phyloP scores from a whole-genome alignment of 305 asterid species.

The Fraxinus floribunda region DNA sequence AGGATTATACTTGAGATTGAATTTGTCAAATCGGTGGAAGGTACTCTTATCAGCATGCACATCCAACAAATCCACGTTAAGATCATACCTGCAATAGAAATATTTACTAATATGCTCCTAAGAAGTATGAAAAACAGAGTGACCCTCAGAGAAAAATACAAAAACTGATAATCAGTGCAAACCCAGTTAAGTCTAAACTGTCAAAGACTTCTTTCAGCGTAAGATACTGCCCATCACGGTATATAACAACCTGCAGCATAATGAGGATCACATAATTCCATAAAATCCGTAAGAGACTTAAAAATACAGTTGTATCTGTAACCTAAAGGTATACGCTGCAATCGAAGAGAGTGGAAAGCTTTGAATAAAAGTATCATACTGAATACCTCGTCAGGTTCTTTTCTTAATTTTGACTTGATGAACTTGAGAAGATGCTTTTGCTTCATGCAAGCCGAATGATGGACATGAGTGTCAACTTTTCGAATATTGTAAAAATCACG shows the following conservation, averaged over 20 bases:
- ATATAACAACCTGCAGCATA: conserved; percentile 75
- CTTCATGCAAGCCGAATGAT: conserved; percentile 97
- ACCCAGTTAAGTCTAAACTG: conserved; percentile 95
- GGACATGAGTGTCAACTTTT: conserved; percentile 91
- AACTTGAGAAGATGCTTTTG: conserved; percentile 92
- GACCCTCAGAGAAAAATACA: conserved; percentile 5
- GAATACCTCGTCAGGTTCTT: conserved; percentile 93
- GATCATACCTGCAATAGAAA: conserved; percentile 67
- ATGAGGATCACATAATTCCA: conserved; percentile 24
- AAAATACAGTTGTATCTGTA: conserved; percentile 9
- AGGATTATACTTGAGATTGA: conserved; percentile 94
- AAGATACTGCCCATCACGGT: conserved; percentile 90
- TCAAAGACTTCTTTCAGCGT: conserved; percentile 93
- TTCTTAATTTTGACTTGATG: conserved; percentile 79
- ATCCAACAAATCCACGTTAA: conserved; percentile 84
- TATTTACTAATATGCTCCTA: conserved; percentile 1
- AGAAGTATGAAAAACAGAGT: conserved; percentile 10
- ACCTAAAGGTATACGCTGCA: conserved; percentile 5
- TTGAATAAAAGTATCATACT: conserved; percentile 25
- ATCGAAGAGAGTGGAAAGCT: conserved; percentile 18
- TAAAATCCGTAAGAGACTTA: conserved; percentile 19
- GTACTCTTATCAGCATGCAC: conserved; percentile 98
- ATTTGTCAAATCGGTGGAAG: conserved; percentile 92
- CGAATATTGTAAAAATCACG: conserved; percentile 92
- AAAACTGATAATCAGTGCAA: conserved; percentile 24